Evolutionary conservation across 208 protist species (phyloP).

Genomic region (Zelonia costaricensis): DNA sequence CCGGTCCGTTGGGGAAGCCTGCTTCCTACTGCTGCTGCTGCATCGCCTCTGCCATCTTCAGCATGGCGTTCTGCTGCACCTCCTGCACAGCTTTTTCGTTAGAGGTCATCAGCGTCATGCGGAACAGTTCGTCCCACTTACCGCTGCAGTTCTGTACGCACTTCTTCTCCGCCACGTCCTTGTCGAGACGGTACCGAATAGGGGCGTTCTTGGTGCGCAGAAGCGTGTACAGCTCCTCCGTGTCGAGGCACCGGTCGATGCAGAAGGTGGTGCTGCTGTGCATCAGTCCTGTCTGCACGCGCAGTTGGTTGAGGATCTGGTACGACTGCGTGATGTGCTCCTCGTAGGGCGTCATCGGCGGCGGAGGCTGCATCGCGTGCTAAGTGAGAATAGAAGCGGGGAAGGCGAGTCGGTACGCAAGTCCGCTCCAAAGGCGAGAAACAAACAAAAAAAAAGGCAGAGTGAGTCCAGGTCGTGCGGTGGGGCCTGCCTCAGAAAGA

Average conservation of each 20-base stretch:
- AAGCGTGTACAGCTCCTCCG: slow-evolving; percentile 88
- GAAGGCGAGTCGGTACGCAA: no score
- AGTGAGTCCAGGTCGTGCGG: no score
- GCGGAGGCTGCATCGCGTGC: slow-evolving; percentile 50
- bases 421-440: no score
- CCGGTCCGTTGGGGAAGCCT: no score
- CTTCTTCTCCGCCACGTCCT: slow-evolving; percentile 85
- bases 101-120: slow-evolving; percentile 35
- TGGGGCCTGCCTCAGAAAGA: no score
- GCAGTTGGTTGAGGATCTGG: slow-evolving; percentile 49
- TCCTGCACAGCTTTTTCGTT: slow-evolving; percentile 55
- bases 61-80: slow-evolving; percentile 66
- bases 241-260: slow-evolving; percentile 83
- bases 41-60: slow-evolving; percentile 62
- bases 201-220: slow-evolving; percentile 79
- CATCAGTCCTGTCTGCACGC: slow-evolving; percentile 61
- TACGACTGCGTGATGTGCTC: slow-evolving; percentile 69
- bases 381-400: no score
- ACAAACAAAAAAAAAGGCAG: no score
- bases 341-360: slow-evolving; percentile 78
- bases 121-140: slow-evolving; percentile 78
- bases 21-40: slow-evolving; percentile 35
- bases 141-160: slow-evolving; percentile 72
- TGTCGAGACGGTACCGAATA: slow-evolving; percentile 71
- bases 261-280: slow-evolving; percentile 61